These are phyloP conservation scores for Fusarium luffae DNA, from an alignment of 2,329 filamentous ascomycete species.

Conservation along the genomic window DNA sequence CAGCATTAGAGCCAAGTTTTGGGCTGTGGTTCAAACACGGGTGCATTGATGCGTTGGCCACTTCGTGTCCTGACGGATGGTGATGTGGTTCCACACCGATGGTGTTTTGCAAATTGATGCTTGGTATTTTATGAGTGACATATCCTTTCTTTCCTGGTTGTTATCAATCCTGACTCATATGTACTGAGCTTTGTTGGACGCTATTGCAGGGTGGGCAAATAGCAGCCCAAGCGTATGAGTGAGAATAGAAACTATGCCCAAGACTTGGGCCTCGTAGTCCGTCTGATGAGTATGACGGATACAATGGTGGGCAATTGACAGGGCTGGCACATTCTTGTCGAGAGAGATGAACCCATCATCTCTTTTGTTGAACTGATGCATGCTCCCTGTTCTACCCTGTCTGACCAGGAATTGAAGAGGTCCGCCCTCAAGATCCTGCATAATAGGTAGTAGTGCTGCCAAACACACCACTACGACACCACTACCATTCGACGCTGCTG, in stretches of 20 bases:
- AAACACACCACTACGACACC: slow-evolving; percentile 47
- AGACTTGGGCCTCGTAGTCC: slow-evolving; percentile 24
- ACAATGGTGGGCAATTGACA: slow-evolving; percentile 14
- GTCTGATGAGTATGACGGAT: slow-evolving; percentile 3
- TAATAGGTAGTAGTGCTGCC: background rate
- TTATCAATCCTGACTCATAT: slow-evolving; percentile 37
- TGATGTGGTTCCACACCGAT: slow-evolving; percentile 37
- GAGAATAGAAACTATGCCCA: slow-evolving; percentile 20
- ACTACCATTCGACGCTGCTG: slow-evolving; percentile 42
- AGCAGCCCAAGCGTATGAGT: slow-evolving; percentile 12
- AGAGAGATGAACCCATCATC: slow-evolving; percentile 29
- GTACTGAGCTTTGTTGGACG: slow-evolving; percentile 11
- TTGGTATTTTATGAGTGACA: slow-evolving; percentile 27
- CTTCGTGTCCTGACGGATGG: slow-evolving; percentile 30
- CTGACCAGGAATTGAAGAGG: slow-evolving; percentile 31
- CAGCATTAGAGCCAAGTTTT: slow-evolving; percentile 37
- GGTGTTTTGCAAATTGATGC: slow-evolving; percentile 26
- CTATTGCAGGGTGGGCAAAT: slow-evolving; percentile 18
- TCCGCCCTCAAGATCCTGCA: slow-evolving; percentile 17
- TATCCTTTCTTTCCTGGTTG: slow-evolving; percentile 22
- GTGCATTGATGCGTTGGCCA: slow-evolving; percentile 41
- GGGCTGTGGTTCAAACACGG: slow-evolving; percentile 24
- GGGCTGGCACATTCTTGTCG: slow-evolving; percentile 12
- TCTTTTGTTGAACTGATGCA: slow-evolving; percentile 30
- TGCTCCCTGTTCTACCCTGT: slow-evolving; percentile 27